Conservation (phyloP, 768 basidiomycete species). For the Tricholoma sp. region DNA sequence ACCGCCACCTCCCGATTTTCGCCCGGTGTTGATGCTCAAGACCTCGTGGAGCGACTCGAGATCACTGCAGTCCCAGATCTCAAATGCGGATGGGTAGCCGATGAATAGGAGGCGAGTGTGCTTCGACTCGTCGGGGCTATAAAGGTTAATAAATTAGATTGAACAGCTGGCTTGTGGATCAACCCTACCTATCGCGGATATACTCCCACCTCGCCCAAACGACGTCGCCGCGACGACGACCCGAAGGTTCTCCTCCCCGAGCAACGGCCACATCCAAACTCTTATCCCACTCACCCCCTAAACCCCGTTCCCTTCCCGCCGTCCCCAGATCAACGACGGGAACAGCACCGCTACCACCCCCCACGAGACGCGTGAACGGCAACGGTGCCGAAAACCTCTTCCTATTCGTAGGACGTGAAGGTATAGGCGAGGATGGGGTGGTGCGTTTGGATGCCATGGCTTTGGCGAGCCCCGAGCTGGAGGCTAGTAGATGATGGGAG, state of each 20-base stretch:
- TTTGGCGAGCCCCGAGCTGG: slow-evolving; percentile 1
- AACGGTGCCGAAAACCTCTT: slow-evolving; percentile 7
- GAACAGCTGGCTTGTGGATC: not conserved
- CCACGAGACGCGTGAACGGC: slow-evolving; percentile 2
- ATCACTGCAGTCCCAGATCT: slow-evolving; percentile 60
- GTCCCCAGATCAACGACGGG: slow-evolving; percentile 11
- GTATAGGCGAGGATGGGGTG: not conserved
- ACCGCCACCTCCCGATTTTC: not conserved
- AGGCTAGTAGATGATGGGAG: not conserved
- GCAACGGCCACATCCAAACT: not conserved
- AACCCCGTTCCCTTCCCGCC: not conserved
- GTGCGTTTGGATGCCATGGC: not conserved
- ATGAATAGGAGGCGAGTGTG: slow-evolving; percentile 19
- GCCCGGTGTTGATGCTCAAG: slow-evolving; percentile 29
- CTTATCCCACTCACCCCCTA: not conserved
- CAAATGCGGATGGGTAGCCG: slow-evolving; percentile 43
- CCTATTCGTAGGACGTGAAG: not conserved
- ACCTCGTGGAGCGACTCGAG: slow-evolving; percentile 42
- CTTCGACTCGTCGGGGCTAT: not conserved
- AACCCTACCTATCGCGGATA: slow-evolving; percentile 1
- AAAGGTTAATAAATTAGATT: too few species aligned
- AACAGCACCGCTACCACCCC: not conserved
- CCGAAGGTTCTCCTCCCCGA: not conserved
- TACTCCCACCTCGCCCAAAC: not conserved
- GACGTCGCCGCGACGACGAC: not conserved